phyloP scores from a whole-genome alignment of 768 basidiomycete genomes.

The Leccinum pellstonianum region DNA sequence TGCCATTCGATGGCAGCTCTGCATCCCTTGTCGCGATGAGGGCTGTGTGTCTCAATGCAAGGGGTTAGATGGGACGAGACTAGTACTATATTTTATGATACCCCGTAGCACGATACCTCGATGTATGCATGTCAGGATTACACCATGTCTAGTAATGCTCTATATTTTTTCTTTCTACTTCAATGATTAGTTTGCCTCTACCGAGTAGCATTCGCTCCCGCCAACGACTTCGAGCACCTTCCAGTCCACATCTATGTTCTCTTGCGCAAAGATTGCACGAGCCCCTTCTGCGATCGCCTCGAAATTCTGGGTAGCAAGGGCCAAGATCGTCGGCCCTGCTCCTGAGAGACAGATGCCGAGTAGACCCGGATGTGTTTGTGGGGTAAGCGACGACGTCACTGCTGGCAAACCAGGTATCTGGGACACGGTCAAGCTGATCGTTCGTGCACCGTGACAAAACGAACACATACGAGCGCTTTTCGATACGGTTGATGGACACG shows the following conservation, averaged over 20 bases:
- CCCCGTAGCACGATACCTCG: constrained; percentile 27
- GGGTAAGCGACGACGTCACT: constrained; percentile 87
- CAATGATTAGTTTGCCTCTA: constrained; percentile 13
- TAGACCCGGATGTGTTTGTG: constrained; percentile 86
- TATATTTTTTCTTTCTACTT: constrained; percentile 2
- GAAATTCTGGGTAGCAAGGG: constrained; percentile 83
- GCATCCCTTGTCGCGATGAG: constrained; percentile 77
- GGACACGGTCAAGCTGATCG: background rate
- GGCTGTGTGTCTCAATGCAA: constrained; percentile 88
- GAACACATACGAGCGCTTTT: constrained; percentile 65
- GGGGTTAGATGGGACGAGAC: constrained; percentile 42
- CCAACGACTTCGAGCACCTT: constrained; percentile 72
- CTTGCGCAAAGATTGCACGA: constrained; percentile 63
- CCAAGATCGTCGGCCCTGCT: constrained; percentile 96
- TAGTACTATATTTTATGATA: constrained; percentile 19
- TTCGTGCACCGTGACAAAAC: background rate
- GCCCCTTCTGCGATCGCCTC: constrained; percentile 85
- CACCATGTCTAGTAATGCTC: constrained; percentile 20
- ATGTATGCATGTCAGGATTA: constrained; percentile 20
- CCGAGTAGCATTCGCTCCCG: constrained; percentile 33
- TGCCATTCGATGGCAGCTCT: constrained; percentile 71
- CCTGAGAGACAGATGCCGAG: constrained; percentile 97
- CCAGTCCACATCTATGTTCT: constrained; percentile 86
- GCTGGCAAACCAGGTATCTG: constrained; percentile 96
- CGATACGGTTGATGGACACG: constrained; percentile 97